Base-by-base conservation (phyloP, 108 stramenopile genomes). In the Fragilariopsis cylindrus region DNA sequence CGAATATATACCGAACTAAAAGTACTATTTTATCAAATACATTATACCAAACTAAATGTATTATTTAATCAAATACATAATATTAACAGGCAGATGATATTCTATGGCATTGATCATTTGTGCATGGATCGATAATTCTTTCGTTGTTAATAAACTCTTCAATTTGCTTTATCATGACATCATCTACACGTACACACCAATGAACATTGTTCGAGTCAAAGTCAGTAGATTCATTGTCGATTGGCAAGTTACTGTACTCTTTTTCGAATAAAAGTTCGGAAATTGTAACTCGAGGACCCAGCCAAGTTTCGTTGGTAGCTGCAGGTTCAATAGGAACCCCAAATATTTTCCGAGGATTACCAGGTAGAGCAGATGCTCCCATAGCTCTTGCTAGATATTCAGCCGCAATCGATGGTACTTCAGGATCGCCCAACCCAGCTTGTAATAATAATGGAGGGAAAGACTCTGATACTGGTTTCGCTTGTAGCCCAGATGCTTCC, bases 331-430 rank as follows among this genome's bases (percentile, higher is more conserved):
- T 47, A 3, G 53, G 8, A 43, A 79, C 55, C 7, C 60, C 67
- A 66, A 60, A 79, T 11, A 79, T 46, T 3, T 45, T 2, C 0
- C 78, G 72, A 13, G 90, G 83, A 76, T 76, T 85, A 18, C 57
- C 46, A 9, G 87, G 76, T 4, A 93, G 69, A 19, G 77, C 68
- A 3, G 66, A 53, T 42, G 87, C 90, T 12, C 73, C 71, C 70
- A 86, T 85, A 11, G 85, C 83, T 55, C 92, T 78, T 5, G 92
- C 82, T 57, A 93, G 55, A 6, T 85, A 70, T 77, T 93, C 90
- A 7, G 90, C 82, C 7, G 85, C 88, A 75, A 87, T 58, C 0
- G 84, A 83, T 21, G 87, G 77, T 7, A 94, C 90, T 50, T 80
- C 75, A 0, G 82, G 50, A 79, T 94, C 92, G 2, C 92, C 92